Evolutionary conservation across 1,284 basidiomycete species (phyloP), one percentile per base, ranked within the genome.

Genomic region (Ustilago bromivora): DNA sequence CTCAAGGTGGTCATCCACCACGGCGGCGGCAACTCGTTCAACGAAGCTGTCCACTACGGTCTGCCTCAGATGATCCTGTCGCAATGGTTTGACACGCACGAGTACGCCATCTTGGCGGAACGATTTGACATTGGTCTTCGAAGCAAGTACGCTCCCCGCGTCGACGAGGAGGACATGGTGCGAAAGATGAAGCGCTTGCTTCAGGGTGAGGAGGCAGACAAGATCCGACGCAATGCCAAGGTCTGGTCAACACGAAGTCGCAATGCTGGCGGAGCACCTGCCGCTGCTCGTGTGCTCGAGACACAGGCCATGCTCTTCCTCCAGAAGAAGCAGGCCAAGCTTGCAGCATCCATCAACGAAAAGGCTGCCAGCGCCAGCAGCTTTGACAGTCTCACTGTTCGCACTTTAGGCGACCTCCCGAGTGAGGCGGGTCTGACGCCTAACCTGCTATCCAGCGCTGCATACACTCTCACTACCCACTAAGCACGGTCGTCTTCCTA

Each of bases 1-100:
- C 43, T 80, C 32, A 79, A 78, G 36, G 77, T 77, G 1, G 71
- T 67, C 17, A 66, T 83, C 47, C 82, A 84, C 69, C 83, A 84
- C 57, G 83, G 82, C 19, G 83, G 83, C 11, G 83, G 83, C 55
- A 84, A 84, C 68, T 78, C 75, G 17, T 84, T 82, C 78, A 84
- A 84, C 69, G 83, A 84, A 58, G 83, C 83, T 0, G 60, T 84
- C 10, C 74, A 69, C 61, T 77, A 71, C 59, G 83, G 79, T 28
- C 51, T 81, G 15, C 83, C 82, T 12, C 83, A 84, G 62, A 73
- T 84, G 56, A 66, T 82, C 19, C 55, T 84, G 5, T 72, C 72
- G 23, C 82, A 83, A 61, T 84, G 83, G 82, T 71, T 78, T 10
- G 82, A 84, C 51, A 82, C 81, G 40, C 79, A 82, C 66, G 81